Evolutionary conservation across 1,139 yeast species (phyloP).

Genomic region (Hansenula sp.): DNA sequence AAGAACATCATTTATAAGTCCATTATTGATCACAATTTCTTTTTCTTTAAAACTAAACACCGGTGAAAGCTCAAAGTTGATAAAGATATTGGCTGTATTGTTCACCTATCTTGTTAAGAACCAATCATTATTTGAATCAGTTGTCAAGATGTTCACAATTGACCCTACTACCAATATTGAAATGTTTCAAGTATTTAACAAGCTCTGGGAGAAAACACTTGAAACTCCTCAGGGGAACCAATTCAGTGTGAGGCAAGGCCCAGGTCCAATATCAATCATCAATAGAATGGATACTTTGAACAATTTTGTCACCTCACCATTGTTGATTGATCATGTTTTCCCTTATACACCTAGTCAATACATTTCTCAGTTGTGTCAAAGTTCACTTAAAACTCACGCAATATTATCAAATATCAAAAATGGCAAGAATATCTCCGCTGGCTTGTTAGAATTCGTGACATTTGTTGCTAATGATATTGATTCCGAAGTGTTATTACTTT

Average conservation of each 20-base stretch:
- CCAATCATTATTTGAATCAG: constrained; percentile 6
- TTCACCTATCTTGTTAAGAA: constrained; percentile 13
- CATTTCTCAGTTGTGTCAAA: constrained; percentile 10
- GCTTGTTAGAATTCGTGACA: background rate
- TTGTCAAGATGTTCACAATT: constrained; percentile 11
- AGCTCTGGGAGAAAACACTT: constrained; percentile 20
- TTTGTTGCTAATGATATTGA: background rate
- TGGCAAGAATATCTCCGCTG: background rate
- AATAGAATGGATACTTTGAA: constrained; percentile 12
- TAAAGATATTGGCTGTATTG: constrained; percentile 12
- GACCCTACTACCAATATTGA: constrained; percentile 15
- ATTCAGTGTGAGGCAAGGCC: constrained; percentile 5
- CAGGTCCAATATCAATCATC: constrained; percentile 18
- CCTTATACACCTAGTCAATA: constrained; percentile 13
- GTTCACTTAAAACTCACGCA: constrained; percentile 5
- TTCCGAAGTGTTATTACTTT: constrained; percentile 7
- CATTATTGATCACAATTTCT: constrained; percentile 19
- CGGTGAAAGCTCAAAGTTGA: constrained; percentile 6
- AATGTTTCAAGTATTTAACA: constrained; percentile 18
- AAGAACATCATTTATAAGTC: constrained; percentile 16
- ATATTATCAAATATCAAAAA: constrained; percentile 4
- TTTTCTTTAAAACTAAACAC: constrained; percentile 16
- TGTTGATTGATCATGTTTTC: constrained; percentile 10
- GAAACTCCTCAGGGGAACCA: constrained; percentile 2
- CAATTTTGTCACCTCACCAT: constrained; percentile 1